Conservation (phyloP, 495 filamentous ascomycete species). For the Neurospora tetraspora region DNA sequence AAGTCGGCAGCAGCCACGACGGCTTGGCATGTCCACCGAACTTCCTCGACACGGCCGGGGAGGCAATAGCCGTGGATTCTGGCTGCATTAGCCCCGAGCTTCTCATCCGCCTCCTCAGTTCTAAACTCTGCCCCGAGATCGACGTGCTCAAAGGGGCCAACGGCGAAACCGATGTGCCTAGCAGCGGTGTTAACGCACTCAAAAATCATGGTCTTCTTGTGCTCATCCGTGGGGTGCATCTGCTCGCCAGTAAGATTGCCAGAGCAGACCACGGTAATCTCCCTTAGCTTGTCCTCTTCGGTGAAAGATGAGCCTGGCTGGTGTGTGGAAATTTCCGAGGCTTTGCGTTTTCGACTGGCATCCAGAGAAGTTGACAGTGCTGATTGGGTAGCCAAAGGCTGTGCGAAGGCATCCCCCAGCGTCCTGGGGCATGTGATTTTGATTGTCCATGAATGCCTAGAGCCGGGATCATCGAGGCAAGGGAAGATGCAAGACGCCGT, state of each 20-base stretch:
- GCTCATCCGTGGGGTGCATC: conserved; percentile 58
- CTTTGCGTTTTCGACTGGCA: conserved; percentile 24
- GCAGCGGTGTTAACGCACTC: conserved; percentile 57
- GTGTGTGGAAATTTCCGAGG: not conserved
- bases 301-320: conserved; percentile 8
- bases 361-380: conserved; percentile 6
- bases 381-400: conserved; percentile 20
- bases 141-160: conserved; percentile 90
- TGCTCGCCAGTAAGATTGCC: conserved; percentile 79
- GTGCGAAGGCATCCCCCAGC: conserved; percentile 68
- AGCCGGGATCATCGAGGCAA: conserved; percentile 72
- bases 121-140: conserved; percentile 77
- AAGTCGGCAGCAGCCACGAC: conserved; percentile 62
- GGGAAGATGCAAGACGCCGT: conserved; percentile 79
- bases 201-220: conserved; percentile 78
- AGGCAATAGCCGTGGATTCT: conserved; percentile 85
- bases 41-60: conserved; percentile 66
- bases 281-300: conserved; percentile 74
- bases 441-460: conserved; percentile 78
- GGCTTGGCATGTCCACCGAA: conserved; percentile 63
- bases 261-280: conserved; percentile 82
- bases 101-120: conserved; percentile 81
- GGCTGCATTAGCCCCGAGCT: conserved; percentile 71
- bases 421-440: conserved; percentile 77
- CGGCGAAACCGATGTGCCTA: conserved; percentile 81